Evolutionary conservation across 2,329 filamentous ascomycete species (phyloP), one percentile per base, ranked within the genome.

Genomic region (Talaromyces sp.): DNA sequence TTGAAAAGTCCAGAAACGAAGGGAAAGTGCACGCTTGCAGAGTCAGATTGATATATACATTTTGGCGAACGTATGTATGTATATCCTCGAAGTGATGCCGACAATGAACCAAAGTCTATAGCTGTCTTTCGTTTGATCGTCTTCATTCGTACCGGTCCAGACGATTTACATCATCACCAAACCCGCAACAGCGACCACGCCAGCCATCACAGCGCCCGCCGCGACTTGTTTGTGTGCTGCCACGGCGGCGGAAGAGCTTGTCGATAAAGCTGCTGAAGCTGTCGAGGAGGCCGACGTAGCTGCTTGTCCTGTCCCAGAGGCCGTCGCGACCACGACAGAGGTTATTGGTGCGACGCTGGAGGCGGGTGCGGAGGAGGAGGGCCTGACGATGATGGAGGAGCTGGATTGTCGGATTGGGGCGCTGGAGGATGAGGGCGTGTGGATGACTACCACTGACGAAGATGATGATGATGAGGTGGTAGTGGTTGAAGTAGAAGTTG

Each of bases 101-200:
- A 19, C 16, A 35, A 14, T 14, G 19, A 39, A 2, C n/a, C 50
- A 39, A 56, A 24, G 33, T 56, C 33, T 37, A 56, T 35, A 16
- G 14, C 9, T 54, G 16, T 54, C 19, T 54, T 19, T 54, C 50
- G 52, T 56, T 56, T 24, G 52, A 39, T 56, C 31, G 52, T 39
- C n/a, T 54, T 54, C 52, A 13, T 56, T 56, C n/a, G n/a, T 37
- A n/a, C 13, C 22, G 31, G 9, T 9, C n/a, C 10, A 37, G n/a
- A 56, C n/a, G 33, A 13, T 59, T 70, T 75, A 79, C 49, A 78
- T 68, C 67, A 79, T 62, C n/a, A 74, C 63, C 33, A 76, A 58
- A 24, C 75, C 75, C n/a, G 72, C 73, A 49, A 74, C 68, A 52
- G 72, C 75, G 43, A 74, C 58, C 3, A 68, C 74, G 68, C 73